Evolutionary conservation across 352 stramenopile genomes (phyloP), one percentile per base, ranked within the genome.

Genomic region (Elongisporangium undulatum): DNA sequence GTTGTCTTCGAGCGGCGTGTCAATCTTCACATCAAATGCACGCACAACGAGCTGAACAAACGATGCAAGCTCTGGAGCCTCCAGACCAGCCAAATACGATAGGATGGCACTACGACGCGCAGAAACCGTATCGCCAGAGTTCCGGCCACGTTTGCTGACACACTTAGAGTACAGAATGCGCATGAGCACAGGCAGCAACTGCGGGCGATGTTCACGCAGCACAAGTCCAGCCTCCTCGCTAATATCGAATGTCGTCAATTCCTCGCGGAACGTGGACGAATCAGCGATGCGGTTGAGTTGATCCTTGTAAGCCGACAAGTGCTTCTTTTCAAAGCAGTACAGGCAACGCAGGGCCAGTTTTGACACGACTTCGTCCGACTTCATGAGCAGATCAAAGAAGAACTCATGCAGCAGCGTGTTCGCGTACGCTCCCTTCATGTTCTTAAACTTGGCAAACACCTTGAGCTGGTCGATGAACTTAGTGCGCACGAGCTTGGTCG

Each of bases 131-230:
- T 95, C 87, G 9, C 86, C 89, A 8, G 75, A 79, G 67, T 92
- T 94, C 39, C 82, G 77, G 23, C 82, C 87, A 62, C 88, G 96
- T 62, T 90, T 88, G 51, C 89, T 91, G 21, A 96, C 74, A 45
- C 94, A 95, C 59, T 96, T 95, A 7, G 90, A 91, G 69, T 96
- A 98, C 52, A 98, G 58, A 38, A 98, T 49, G 13, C 92, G 82
- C 58, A 96, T 75, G 10, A 98, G 69, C 3, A 98, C 78, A 7
- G 91, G 92, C 5, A 97, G 39, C 8, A 97, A 71, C 38, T 78
- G 72, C 0, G 58, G 63, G 3, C 90, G 85, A 56, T 98, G 92
- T 51, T 96, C 88, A 5, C 71, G 71, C 20, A 94, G 70, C 23
- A 98, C 75, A 8, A 85, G 48, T 16, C 83, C 77, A 0, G 82